These are phyloP conservation scores for Aureobasidium lini DNA, from an alignment of 2,329 filamentous ascomycete species.

Conservation along the genomic window DNA sequence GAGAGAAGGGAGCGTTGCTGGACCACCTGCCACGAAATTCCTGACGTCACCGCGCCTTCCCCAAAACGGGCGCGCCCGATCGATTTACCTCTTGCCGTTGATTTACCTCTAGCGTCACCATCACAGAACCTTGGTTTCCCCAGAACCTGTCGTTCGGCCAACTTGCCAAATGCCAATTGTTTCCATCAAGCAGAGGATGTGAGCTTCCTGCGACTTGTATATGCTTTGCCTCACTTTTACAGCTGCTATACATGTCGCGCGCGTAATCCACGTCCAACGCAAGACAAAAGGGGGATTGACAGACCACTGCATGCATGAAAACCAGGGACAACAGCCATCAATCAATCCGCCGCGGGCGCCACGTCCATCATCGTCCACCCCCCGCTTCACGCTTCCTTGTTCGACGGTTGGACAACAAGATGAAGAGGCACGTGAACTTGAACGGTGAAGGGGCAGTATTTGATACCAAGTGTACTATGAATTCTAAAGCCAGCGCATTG, in stretches of 20 bases:
- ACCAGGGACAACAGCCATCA: slow-evolving; percentile 1
- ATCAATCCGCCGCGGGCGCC: slow-evolving; percentile 3
- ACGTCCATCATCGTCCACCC: slow-evolving; percentile 6
- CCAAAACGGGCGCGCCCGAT: slow-evolving; percentile 3
- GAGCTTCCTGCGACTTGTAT: neutral
- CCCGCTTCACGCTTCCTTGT: slow-evolving; percentile 10
- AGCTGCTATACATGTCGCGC: neutral
- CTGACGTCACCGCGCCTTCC: neutral
- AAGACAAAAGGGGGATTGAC: neutral
- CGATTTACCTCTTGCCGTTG: slow-evolving; percentile 10
- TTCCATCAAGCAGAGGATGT: neutral
- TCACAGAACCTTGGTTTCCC: neutral
- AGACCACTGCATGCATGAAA: neutral
- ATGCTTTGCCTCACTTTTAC: neutral
- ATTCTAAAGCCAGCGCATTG: neutral
- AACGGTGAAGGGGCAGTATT: neutral
- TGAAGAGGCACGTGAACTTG: slow-evolving; percentile 6
- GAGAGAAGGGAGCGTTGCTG: neutral
- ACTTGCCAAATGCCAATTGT: neutral
- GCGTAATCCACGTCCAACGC: neutral
- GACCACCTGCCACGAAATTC: neutral
- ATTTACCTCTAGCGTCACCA: neutral
- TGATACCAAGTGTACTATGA: neutral
- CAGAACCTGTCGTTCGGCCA: neutral
- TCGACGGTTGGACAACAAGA: slow-evolving; percentile 7